Conservation (phyloP, 2,329 filamentous ascomycete genomes). For the Lasiodiplodia hormozganensis region DNA sequence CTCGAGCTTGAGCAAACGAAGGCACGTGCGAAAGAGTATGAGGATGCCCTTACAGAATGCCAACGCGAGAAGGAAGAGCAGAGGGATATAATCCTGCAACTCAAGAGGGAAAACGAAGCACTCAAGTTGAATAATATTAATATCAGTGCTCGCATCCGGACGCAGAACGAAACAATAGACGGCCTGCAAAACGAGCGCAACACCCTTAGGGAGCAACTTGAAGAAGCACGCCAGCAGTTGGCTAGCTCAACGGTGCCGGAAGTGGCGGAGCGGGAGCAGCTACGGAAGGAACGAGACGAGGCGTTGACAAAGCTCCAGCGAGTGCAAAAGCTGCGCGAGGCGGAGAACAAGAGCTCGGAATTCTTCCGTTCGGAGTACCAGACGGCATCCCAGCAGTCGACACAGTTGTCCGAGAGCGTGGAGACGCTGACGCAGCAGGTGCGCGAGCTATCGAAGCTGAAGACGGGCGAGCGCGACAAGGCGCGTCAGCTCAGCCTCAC, state of each 20-base stretch:
- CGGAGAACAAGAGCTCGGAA: conserved; percentile 57
- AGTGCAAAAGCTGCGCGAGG: conserved; percentile 40
- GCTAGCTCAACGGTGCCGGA: conserved; percentile 10
- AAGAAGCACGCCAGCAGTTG: conserved; percentile 19
- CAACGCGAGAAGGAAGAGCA: conserved; percentile 16
- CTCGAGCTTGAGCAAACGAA: conserved; percentile 36
- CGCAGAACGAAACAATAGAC: conserved; percentile 39
- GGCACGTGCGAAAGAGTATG: conserved; percentile 37
- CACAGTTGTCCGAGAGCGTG: background rate
- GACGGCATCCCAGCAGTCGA: conserved; percentile 24
- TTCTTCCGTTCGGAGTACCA: conserved; percentile 66
- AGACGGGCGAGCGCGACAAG: conserved; percentile 17
- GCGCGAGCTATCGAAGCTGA: conserved; percentile 7
- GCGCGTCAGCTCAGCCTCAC: conserved; percentile 4
- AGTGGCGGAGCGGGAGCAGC: conserved; percentile 18
- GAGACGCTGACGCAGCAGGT: conserved; percentile 29
- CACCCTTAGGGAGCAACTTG: background rate
- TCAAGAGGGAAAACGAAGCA: conserved; percentile 9
- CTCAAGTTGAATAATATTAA: conserved; percentile 2
- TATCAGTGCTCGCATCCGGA: conserved; percentile 34
- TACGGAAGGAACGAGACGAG: conserved; percentile 36
- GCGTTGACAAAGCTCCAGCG: conserved; percentile 40
- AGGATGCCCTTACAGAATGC: conserved; percentile 36
- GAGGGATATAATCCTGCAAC: conserved; percentile 1
- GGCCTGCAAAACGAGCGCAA: conserved; percentile 32